Evolutionary conservation across 371 early-diverging fungal species (phyloP).

Genomic region (Mucor circinelloides): DNA sequence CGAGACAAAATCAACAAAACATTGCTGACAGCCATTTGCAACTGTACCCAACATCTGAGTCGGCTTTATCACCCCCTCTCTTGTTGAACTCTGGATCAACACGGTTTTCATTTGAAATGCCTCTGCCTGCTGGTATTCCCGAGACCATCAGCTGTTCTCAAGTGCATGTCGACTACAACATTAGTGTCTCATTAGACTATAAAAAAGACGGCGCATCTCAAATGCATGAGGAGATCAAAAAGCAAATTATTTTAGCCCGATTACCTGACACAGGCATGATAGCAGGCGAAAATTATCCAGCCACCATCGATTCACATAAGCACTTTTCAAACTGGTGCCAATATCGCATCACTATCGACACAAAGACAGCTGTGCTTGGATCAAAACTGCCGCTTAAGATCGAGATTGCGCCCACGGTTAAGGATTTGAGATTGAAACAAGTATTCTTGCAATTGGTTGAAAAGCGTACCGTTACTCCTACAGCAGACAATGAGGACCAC

Average conservation of each 20-base stretch:
- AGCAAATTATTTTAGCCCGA: slow-evolving; percentile 18
- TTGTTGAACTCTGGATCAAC: slow-evolving; percentile 4
- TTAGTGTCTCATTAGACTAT: slow-evolving; percentile 8
- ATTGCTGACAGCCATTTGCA: slow-evolving; percentile 6
- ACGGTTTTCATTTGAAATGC: slow-evolving; percentile 33
- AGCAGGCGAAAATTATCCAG: slow-evolving; percentile 14
- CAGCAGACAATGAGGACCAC: background rate
- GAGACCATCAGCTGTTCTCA: slow-evolving; percentile 24
- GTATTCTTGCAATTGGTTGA: slow-evolving; percentile 26
- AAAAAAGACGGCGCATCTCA: background rate
- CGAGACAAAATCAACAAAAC: background rate
- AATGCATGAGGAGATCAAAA: slow-evolving; percentile 12
- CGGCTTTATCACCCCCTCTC: background rate
- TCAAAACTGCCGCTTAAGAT: slow-evolving; percentile 22
- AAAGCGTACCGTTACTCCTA: slow-evolving; percentile 9
- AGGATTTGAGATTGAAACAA: slow-evolving; percentile 21
- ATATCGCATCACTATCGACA: slow-evolving; percentile 29
- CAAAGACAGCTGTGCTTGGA: slow-evolving; percentile 17
- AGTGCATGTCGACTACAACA: slow-evolving; percentile 18
- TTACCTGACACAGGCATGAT: slow-evolving; percentile 20
- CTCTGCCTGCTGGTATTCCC: slow-evolving; percentile 24
- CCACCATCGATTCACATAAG: slow-evolving; percentile 19
- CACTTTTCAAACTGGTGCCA: slow-evolving; percentile 27
- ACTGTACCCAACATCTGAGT: background rate
- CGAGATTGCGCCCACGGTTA: slow-evolving; percentile 17